Percentiles rank a stretch among this genome's conserved stretches.
phyloP scores from a whole-genome alignment of 805 yeast genomes.

The Starmerella asiatica region DNA sequence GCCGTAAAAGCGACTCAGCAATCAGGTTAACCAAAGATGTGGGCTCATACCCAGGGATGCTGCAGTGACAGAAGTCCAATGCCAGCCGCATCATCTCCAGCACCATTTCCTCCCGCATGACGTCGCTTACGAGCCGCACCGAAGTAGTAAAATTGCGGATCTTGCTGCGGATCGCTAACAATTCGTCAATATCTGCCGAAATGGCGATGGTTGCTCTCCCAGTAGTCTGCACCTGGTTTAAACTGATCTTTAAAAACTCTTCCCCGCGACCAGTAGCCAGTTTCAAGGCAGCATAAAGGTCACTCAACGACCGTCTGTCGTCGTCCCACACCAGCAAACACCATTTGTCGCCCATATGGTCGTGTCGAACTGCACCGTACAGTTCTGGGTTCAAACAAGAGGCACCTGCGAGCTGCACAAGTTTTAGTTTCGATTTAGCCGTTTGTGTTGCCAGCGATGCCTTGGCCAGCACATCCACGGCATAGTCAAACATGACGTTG shows the following conservation, averaged over 20 bases:
- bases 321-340: slow-evolving; percentile 61
- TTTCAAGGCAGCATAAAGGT: slow-evolving; percentile 53
- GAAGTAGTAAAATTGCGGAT: slow-evolving; percentile 44
- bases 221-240: slow-evolving; percentile 42
- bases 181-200: slow-evolving; percentile 37
- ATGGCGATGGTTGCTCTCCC: slow-evolving; percentile 62
- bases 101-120: slow-evolving; percentile 69
- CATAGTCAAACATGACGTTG: slow-evolving; percentile 23
- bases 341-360: slow-evolving; percentile 27
- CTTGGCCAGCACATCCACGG: slow-evolving; percentile 24
- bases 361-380: slow-evolving; percentile 36
- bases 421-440: slow-evolving; percentile 13
- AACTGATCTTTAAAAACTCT: slow-evolving; percentile 61
- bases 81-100: slow-evolving; percentile 60
- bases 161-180: slow-evolving; percentile 42
- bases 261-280: slow-evolving; percentile 48
- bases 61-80: slow-evolving; percentile 40
- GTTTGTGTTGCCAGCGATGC: slow-evolving; percentile 19
- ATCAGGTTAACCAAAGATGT: slow-evolving; percentile 36
- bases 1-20: slow-evolving; percentile 44
- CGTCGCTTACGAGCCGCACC: slow-evolving; percentile 53
- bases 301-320: slow-evolving; percentile 59
- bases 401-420: slow-evolving; percentile 23
- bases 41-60: slow-evolving; percentile 32
- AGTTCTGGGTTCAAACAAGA: slow-evolving; percentile 30